Base-by-base conservation (phyloP, 2,329 filamentous ascomycete genomes). In the Amesomyces nigricolor region DNA sequence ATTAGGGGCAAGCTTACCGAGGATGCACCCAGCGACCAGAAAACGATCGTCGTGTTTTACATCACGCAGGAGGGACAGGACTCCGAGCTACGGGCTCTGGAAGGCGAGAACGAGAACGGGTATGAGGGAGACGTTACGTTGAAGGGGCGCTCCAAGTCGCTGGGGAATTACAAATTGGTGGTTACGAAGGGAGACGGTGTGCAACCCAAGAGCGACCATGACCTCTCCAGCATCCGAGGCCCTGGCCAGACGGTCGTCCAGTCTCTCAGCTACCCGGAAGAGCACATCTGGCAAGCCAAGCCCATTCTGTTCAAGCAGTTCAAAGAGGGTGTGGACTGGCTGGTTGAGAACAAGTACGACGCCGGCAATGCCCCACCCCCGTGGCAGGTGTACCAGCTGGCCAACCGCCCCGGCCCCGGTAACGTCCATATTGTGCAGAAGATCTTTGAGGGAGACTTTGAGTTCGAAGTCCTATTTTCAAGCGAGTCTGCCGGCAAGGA, bases 391-490 rank as follows among this genome's bases (percentile, higher is more conserved):
- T 96, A 95, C 70, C 89, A 89, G 6, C 78, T 97, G 52, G 72
- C 77, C 44, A 87, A 95, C 68, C 71, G 73, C 32, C 85, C 88
- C 2, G 83, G 80, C 5, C 65, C 72, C 11, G 92, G 91, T 30
- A 97, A 97, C 66, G 74, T 89, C 13, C 92, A 99, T 61, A 74
- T 96, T 40, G 78, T 97, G 14, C 90, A 99, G 71, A 96, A 96
- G 73, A 83, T 91, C 2, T 97, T 96, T 64, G 82, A 91, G 64
- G 92, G 94, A 1, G 71, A 85, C 1, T 99, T 97, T 66, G 90
- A 91, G 75, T 97, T 97, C 64, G 94, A 97, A 68, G 78, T 97
- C 51, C 78, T 97, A 47, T 96, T 91, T 74, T 90, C 89, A 4
- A 95, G 91, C 57, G 83, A 75, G 13, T 91, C 89, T 16, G 81